Evolutionary conservation across 805 yeast species (phyloP), one percentile per base, ranked within the genome.

Genomic region (Metschnikowia rubicola): DNA sequence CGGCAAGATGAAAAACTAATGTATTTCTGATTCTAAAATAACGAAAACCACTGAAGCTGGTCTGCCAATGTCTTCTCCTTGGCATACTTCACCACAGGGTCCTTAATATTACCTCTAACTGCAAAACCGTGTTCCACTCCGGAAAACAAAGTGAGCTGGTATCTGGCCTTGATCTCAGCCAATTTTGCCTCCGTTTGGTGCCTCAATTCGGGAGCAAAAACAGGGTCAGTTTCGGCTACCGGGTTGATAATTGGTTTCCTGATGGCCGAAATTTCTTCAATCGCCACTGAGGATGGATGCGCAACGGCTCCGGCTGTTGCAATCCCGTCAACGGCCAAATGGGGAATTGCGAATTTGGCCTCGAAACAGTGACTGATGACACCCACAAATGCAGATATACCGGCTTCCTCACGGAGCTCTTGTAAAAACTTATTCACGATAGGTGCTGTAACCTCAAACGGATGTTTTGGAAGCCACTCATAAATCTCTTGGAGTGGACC

Each of bases 341-440:
- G 77, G 49, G 75, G 80, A 47, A 86, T 57, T 31, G 78, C 81
- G 56, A 71, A 82, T 64, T 83, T 86, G 35, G 88, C 96, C 62
- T 96, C 97, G 54, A 73, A 89, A 68, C 97, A 89, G 52, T 88
- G 82, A 26, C 97, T 96, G 47, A 84, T 67, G 15, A 80, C 79
- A 37, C 77, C 81, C 17, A 84, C 50, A 54, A 73, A 79, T 2
- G 51, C 43, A 70, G 63, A n/a, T 80, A 78, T 12, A 66, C 66
- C 47, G 39, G 60, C 47, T 12, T 75, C 77, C 28, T 61, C 57
- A 50, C 69, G 77, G 47, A 85, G 64, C 10, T 58, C 60, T 2
- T 61, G 56, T 49, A 84, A 59, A 56, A 77, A 85, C 4, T 63
- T 65, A 31, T 74, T 74, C 36, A 80, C 76, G 36, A 81, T 62